Evolutionary conservation across 345 rosid genomes (phyloP), one percentile per base, ranked within the genome.

Genomic region (Populus pruinosa): DNA sequence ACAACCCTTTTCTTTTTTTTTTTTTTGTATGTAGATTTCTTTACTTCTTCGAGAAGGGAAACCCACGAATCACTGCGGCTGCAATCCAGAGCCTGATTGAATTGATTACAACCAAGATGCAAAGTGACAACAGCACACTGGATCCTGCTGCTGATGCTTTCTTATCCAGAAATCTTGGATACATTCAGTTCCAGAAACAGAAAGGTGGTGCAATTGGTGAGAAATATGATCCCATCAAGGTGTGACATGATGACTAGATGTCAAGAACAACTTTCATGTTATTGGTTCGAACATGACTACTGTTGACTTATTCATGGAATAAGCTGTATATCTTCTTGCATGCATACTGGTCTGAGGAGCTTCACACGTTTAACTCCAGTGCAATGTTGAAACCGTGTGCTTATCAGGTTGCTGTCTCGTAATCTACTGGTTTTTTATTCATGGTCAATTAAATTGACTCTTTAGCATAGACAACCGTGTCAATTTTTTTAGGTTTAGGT

Each of bases 161-260:
- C 88, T 83, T 91, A 41, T 91, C 95, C 36, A 88, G 91, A 81
- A 90, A 98, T 5, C 77, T 93, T 63, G 84, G 93, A 41, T 95
- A 93, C 73, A 84, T 93, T 71, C 91, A 93, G 85, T 96, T 89
- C 84, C 96, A 96, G 86, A 96, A 96, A 85, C 93, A 93, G 91
- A 96, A 96, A 85, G 99, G 97, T 1, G 99, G 97, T 49, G 88
- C 87, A 11, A 70, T 92, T 69, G 90, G 98, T 76, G 99, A 92
- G 81, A 91, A 85, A 73, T 93, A 93, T 6, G 94, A 90, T 62
- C 74, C 89, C 43, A 85, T 95, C 82, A 93, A 89, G 86, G 92
- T 80, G 76, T 94, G 89, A 86, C 11, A 20, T 55, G 39, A 23
- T 41, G 31, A 62, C 23, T 8, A 59, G 77, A 39, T 73, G 31